Percentiles rank a stretch among this genome's conserved stretches.
Conservation (phyloP, 345 rosid species). For the Punica granatum region DNA sequence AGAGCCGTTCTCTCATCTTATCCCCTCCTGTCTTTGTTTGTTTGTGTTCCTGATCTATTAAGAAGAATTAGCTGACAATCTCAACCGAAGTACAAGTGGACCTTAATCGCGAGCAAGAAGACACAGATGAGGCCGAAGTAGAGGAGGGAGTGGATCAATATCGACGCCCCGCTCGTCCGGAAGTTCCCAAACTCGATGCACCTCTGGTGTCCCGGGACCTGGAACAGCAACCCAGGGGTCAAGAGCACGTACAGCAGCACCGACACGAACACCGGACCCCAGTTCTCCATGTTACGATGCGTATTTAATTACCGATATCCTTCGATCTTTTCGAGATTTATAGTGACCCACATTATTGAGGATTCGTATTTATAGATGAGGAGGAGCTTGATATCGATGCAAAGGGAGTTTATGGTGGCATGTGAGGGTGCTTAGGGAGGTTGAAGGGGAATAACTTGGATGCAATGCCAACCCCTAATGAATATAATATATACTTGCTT, state of each 20-base stretch:
- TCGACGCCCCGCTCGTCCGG: constrained; percentile 45
- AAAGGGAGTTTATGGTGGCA: too few species aligned
- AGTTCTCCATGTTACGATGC: constrained; percentile 33
- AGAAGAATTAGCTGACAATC: too few species aligned
- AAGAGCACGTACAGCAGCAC: constrained; percentile 42
- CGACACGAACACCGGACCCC: constrained; percentile 56
- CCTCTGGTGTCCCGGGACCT: constrained; percentile 39
- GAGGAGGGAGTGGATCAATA: constrained; percentile 41
- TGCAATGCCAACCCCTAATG: constrained; percentile 2
- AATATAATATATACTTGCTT: neutral
- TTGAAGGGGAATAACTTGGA: constrained; percentile 14
- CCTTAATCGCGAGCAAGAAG: constrained; percentile 41
- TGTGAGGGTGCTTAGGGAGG: neutral
- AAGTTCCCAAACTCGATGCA: constrained; percentile 47
- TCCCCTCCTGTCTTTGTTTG: too few species aligned
- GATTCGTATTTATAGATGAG: neutral
- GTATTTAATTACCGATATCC: neutral
- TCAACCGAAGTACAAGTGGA: constrained; percentile 42
- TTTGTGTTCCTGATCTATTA: too few species aligned
- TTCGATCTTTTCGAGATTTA: neutral
- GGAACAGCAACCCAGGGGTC: constrained; percentile 51
- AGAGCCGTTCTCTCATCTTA: too few species aligned
- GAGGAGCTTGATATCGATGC: neutral
- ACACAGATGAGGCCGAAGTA: constrained; percentile 48
- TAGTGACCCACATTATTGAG: neutral